Conservation (phyloP, 345 rosid species). For the Eucalyptus marginata region DNA sequence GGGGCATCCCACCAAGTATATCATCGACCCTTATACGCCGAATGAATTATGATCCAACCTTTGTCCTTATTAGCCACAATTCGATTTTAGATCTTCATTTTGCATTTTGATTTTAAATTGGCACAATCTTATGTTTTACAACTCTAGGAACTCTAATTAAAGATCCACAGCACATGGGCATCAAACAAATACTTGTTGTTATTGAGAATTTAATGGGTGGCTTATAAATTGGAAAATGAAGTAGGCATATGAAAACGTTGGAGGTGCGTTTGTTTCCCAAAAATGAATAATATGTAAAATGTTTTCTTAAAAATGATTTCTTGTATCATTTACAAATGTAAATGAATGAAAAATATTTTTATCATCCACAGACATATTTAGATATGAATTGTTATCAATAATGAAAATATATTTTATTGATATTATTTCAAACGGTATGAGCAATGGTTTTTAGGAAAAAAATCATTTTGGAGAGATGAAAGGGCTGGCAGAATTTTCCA, state of each 20-base stretch:
- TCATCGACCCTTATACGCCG: rapidly evolving
- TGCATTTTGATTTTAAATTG: neutral
- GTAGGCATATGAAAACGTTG: neutral
- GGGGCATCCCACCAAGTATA: neutral
- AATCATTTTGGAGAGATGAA: too few species aligned
- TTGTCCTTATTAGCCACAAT: neutral
- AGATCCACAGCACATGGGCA: neutral
- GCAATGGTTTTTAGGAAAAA: too few species aligned
- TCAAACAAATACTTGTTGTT: neutral
- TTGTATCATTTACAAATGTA: too few species aligned
- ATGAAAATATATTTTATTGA: too few species aligned
- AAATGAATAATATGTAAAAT: too few species aligned
- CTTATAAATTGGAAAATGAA: neutral
- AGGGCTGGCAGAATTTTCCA: too few species aligned
- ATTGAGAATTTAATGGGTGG: neutral
- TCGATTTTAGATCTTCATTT: neutral
- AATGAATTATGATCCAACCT: neutral
- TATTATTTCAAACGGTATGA: too few species aligned
- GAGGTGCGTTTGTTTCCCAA: too few species aligned
- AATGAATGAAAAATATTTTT: too few species aligned
- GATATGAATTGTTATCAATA: too few species aligned
- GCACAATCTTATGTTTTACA: neutral
- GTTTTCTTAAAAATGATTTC: too few species aligned
- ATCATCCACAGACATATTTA: too few species aligned
- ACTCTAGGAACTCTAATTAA: neutral